Percentiles rank a stretch among this genome's conserved stretches.
phyloP scores from a whole-genome alignment of 768 basidiomycete species.

The Agaricus bisporus region DNA sequence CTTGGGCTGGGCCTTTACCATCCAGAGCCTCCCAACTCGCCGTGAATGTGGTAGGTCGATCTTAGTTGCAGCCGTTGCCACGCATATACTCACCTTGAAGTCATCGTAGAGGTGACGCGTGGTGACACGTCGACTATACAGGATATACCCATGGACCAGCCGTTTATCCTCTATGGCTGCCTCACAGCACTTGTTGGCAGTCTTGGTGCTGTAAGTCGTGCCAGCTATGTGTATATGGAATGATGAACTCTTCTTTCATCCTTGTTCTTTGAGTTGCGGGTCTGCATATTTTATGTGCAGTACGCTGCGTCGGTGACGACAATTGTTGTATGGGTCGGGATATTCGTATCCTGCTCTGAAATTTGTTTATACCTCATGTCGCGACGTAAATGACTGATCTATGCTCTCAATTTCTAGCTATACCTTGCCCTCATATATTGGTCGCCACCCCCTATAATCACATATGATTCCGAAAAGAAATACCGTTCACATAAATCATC shows the following conservation, averaged over 20 bases:
- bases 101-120: not conserved
- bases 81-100: not conserved
- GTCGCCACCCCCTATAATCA: conserved; percentile 65
- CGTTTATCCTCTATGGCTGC: conserved; percentile 30
- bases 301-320: conserved; percentile 67
- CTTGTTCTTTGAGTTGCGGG: conserved; percentile 90
- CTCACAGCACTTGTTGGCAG: conserved; percentile 25
- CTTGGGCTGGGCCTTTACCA: not conserved
- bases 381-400: conserved; percentile 2
- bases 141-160: conserved; percentile 4
- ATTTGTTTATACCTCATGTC: conserved; percentile 12
- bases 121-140: conserved; percentile 8
- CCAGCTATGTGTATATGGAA: not conserved
- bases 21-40: not conserved
- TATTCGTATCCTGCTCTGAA: conserved; percentile 32
- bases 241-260: conserved; percentile 73
- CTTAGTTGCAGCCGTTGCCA: not conserved
- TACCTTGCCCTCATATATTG: conserved; percentile 68
- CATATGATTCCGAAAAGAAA: conserved; percentile 59
- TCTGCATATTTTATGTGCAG: conserved; percentile 25
- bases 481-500: conserved; percentile 58
- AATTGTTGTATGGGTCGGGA: conserved; percentile 39
- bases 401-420: conserved; percentile 35
- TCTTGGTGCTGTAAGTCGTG: conserved; percentile 31
- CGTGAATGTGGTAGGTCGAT: conserved; percentile 3